Conservation (phyloP, 129 eudicot species). For the Smallanthus sonchifolius region DNA sequence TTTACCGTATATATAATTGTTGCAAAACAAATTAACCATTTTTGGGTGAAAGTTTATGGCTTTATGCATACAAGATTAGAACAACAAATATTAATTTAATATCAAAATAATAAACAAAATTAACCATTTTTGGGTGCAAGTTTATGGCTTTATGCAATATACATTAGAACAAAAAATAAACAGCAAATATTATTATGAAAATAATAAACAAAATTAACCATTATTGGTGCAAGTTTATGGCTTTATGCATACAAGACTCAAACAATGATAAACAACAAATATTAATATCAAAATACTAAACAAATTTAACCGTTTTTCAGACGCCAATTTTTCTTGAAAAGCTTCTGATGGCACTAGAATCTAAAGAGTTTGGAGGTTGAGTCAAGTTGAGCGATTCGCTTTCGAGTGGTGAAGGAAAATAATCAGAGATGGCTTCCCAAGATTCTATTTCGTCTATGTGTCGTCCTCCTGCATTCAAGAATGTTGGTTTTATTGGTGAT, state of each 20-base stretch:
- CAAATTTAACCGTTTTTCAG: neutral
- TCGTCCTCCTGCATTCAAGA: constrained; percentile 37
- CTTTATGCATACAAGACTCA: neutral
- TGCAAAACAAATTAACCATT: neutral
- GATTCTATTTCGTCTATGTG: constrained; percentile 30
- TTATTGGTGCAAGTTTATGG: too few relatives aligned
- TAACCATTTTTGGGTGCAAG: neutral
- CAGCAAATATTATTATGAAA: neutral
- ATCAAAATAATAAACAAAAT: too few relatives aligned
- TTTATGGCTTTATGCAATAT: neutral
- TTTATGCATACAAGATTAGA: neutral
- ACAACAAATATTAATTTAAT: neutral
- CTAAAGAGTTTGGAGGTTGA: constrained; percentile 34
- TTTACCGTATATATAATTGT: too few relatives aligned
- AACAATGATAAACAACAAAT: neutral
- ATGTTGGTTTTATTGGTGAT: constrained; percentile 46
- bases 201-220: neutral
- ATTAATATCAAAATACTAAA: neutral
- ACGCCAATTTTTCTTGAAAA: neutral
- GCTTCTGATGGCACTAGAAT: constrained; percentile 4
- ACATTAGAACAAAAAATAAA: neutral
- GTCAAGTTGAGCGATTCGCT: constrained; percentile 36
- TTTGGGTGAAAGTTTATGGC: neutral
- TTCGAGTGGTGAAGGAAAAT: constrained; percentile 40
- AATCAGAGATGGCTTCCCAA: constrained; percentile 51